These are phyloP conservation scores for Pythium myriotylum DNA, from an alignment of 352 stramenopile species.

Conservation along the genomic window DNA sequence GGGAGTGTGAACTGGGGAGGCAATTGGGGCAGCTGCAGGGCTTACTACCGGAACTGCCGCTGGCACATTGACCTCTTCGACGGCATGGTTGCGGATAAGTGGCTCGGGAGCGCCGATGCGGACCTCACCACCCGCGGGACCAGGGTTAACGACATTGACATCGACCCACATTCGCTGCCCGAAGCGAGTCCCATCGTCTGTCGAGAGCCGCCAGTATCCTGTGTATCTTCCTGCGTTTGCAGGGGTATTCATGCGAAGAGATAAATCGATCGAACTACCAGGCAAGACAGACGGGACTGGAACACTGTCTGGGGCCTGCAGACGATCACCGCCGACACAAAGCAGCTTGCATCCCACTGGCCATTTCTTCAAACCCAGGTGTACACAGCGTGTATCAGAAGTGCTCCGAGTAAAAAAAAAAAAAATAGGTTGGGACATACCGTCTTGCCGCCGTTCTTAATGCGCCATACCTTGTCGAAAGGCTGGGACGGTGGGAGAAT, in stretches of 20 bases:
- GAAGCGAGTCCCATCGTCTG: constrained; percentile 78
- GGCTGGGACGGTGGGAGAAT: constrained; percentile 62
- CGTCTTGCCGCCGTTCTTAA: constrained; percentile 76
- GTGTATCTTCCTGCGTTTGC: constrained; percentile 75
- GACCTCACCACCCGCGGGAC: constrained; percentile 22
- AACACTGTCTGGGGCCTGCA: constrained; percentile 73
- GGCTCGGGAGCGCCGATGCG: constrained; percentile 19
- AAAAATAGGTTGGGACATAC: too few relatives aligned
- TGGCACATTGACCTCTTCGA: constrained; percentile 15
- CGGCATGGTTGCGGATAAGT: constrained; percentile 15
- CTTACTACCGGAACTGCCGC: constrained; percentile 15
- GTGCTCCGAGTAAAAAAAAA: too few relatives aligned
- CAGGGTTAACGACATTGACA: constrained; percentile 65
- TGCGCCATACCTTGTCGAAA: constrained; percentile 88
- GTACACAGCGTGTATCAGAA: too few relatives aligned
- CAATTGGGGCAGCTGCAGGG: neutral
- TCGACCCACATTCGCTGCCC: constrained; percentile 90
- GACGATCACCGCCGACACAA: constrained; percentile 74
- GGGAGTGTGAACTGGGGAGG: neutral
- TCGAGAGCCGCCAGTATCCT: constrained; percentile 88
- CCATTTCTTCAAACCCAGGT: constrained; percentile 75
- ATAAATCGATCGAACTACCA: constrained; percentile 74
- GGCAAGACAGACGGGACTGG: constrained; percentile 69
- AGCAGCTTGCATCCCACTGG: constrained; percentile 66
- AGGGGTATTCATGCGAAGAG: constrained; percentile 70